Base-by-base conservation (phyloP, 2,329 filamentous ascomycete genomes). In the Coniochaeta pulveracea region DNA sequence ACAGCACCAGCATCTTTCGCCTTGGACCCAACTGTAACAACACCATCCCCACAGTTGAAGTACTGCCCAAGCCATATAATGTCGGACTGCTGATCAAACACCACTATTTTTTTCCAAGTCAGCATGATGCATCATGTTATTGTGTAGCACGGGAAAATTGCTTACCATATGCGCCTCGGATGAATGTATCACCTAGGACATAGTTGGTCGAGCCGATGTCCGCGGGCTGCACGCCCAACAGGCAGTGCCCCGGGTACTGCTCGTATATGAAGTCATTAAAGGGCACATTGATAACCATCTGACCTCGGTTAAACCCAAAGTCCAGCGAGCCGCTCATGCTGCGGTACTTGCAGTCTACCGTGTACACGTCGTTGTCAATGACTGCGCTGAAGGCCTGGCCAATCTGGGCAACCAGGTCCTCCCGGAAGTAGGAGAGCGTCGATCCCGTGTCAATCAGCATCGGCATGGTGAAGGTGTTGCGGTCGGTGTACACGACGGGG, bases 391-490 rank as follows among this genome's bases (percentile, higher is more conserved):
- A 46, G 18, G 48, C 43, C 34, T 47, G 37, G 17, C 57, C 60
- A 15, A 71, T 54, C 6, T 44, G 35, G 3, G 50, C 44, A 11
- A 67, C 64, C 23, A 80, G 52, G 29, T 63, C 54, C 40, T 72
- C 61, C 7, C 76, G 75, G 4, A 81, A 62, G 44, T 77, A 76
- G 34, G 69, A 76, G 38, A 78, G 60, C 11, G 71, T 77, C 19
- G 70, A 76, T 19, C 77, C 77, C 4, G 69, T 72, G 50, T 78
- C 73, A 18, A 78, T 59, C n/a, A 75, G 56, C 25, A 64, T 65
- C 22, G 61, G 57, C 12, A 60, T 48, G 16, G 57, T 56, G 35
- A 58, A 61, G 19, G 45, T 35, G 25, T 37, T 39, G 8, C 32
- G 34, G 24, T 22, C 19, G 5, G 52, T 56, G 31, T 51, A 46